phyloP scores from a whole-genome alignment of 768 basidiomycete species.

The Coprinopsis marcescibilis region DNA sequence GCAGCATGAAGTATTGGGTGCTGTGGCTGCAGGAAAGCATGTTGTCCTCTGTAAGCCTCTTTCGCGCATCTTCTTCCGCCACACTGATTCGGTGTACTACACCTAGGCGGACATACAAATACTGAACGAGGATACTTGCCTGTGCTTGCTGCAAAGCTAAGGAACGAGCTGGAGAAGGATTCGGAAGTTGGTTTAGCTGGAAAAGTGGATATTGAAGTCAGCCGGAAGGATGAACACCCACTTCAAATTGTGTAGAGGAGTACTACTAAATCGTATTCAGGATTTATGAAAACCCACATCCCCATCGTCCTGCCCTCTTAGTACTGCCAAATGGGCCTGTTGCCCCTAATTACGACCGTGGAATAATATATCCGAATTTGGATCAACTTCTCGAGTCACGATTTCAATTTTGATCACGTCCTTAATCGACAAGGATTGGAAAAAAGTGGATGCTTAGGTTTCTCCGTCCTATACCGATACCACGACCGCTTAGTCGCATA shows the following conservation, averaged over 20 bases:
- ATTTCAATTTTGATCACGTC: conserved; percentile 7
- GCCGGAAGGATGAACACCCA: conserved; percentile 69
- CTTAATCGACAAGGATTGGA: conserved; percentile 7
- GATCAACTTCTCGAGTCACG: conserved; percentile 14
- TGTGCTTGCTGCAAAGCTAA: conserved; percentile 60
- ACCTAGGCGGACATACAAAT: conserved; percentile 82
- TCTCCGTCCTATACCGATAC: conserved; percentile 23
- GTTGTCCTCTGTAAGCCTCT: conserved; percentile 74
- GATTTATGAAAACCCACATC: no score
- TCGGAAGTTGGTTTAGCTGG: conserved; percentile 29
- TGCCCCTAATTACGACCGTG: no score
- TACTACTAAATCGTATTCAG: no score
- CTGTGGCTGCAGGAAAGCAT: conserved; percentile 67
- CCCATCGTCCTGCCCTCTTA: no score
- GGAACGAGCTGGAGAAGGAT: conserved; percentile 39
- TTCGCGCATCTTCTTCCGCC: conserved; percentile 20
- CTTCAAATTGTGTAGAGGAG: conserved; percentile 55
- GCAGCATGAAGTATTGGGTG: conserved; percentile 84
- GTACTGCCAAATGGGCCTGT: no score
- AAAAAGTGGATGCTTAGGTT: conserved; percentile 29
- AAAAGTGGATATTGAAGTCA: conserved; percentile 61
- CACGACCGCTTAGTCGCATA: conserved; percentile 10
- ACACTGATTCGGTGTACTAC: conserved; percentile 19
- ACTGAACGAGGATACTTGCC: conserved; percentile 93
- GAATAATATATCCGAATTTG: no score